Percentiles rank a stretch among this genome's conserved stretches.
Conservation (phyloP, 257 asterid genomes). For the Salvia hispanica region DNA sequence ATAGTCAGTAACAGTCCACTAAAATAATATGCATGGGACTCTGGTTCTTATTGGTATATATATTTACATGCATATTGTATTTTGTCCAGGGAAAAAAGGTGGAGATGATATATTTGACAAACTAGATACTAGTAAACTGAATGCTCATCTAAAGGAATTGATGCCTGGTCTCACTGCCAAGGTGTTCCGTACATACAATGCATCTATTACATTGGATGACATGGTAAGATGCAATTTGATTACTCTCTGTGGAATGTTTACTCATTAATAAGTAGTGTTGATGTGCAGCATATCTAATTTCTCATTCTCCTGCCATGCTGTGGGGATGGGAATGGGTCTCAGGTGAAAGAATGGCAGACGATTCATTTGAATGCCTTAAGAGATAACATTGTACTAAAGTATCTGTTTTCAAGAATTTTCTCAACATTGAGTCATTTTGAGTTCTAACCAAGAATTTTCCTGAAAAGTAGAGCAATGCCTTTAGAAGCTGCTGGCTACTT, state of each 20-base stretch:
- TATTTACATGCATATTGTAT: slow-evolving; percentile 22
- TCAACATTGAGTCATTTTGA: not conserved
- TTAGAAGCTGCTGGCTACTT: not conserved
- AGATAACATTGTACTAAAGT: not conserved
- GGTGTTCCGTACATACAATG: slow-evolving; percentile 98
- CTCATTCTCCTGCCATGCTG: slow-evolving; percentile 10
- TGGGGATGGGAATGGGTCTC: not conserved
- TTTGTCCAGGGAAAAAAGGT: slow-evolving; percentile 71
- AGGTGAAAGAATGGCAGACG: slow-evolving; percentile 7
- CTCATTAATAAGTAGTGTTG: slow-evolving; percentile 7
- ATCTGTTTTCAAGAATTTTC: not conserved
- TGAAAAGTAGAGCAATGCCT: too few relatives aligned
- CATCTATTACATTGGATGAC: slow-evolving; percentile 85
- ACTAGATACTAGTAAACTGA: slow-evolving; percentile 93
- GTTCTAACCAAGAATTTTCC: not conserved
- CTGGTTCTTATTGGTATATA: slow-evolving; percentile 11
- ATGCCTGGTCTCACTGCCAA: slow-evolving; percentile 99
- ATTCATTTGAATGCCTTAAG: not conserved
- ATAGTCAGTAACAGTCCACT: slow-evolving; percentile 56
- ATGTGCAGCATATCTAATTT: slow-evolving; percentile 1
- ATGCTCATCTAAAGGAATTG: slow-evolving; percentile 92
- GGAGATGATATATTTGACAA: slow-evolving; percentile 76
- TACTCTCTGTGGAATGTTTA: slow-evolving; percentile 23
- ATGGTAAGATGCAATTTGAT: slow-evolving; percentile 56
- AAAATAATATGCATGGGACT: slow-evolving; percentile 11